Evolutionary conservation across 192 early-diverging fungal genomes (phyloP).

Genomic region (Entomortierella lignicola): DNA sequence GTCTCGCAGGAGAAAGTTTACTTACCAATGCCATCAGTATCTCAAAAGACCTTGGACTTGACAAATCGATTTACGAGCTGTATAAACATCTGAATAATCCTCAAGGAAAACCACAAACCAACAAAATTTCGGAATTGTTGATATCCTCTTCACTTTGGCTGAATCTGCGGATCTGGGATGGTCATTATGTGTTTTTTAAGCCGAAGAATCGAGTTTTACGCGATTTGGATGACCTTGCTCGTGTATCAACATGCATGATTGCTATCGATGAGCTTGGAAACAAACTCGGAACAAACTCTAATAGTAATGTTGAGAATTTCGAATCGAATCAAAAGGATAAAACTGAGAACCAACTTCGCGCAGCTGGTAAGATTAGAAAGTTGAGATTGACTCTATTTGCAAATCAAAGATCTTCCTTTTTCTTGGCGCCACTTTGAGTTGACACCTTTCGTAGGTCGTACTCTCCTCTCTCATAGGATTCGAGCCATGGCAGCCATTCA

Average conservation of each 20-base stretch:
- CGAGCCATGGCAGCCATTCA: conserved; percentile 19
- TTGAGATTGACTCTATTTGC: background rate
- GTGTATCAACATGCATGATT: conserved; percentile 14
- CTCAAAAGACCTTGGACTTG: conserved; percentile 21
- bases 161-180: conserved; percentile 30
- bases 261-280: conserved; percentile 11
- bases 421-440: background rate
- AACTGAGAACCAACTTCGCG: conserved; percentile 21
- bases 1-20: conserved; percentile 20
- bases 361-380: conserved; percentile 21
- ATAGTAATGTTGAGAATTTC: background rate
- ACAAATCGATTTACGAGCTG: conserved; percentile 9
- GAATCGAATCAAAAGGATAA: background rate
- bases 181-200: conserved; percentile 26
- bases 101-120: background rate
- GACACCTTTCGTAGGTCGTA: conserved; percentile 6
- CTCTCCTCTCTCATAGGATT: conserved; percentile 24
- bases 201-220: background rate
- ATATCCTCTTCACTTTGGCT: conserved; percentile 19
- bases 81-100: background rate
- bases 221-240: conserved; percentile 12
- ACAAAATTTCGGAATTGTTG: conserved; percentile 5
- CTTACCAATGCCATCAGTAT: conserved; percentile 9
- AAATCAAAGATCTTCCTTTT: background rate
- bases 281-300: conserved; percentile 4